Conservation (phyloP, 345 rosid genomes). For the Psidium guajava region DNA sequence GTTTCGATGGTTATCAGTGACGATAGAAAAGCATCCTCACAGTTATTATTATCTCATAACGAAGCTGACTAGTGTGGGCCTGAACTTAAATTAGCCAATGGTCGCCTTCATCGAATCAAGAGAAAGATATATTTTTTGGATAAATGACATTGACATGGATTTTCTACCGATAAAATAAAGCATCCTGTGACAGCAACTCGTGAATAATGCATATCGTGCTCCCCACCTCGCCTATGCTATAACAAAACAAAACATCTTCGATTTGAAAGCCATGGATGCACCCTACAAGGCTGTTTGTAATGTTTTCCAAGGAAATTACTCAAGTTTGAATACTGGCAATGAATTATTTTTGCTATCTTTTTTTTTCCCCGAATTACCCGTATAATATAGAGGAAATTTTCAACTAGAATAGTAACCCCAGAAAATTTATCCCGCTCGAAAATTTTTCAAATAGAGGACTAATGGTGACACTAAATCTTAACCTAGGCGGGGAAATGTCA, state of each 20-base stretch:
- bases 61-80: background rate
- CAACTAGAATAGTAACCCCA: background rate
- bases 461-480: background rate
- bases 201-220: background rate
- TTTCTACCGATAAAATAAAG: background rate
- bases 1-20: background rate
- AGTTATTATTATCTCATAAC: background rate
- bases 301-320: background rate
- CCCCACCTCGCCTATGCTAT: background rate
- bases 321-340: background rate
- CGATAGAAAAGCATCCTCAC: background rate
- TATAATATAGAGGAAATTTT: background rate
- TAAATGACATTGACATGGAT: background rate
- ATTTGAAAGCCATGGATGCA: background rate
- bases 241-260: background rate
- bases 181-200: background rate
- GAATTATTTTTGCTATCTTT: background rate
- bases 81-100: background rate
- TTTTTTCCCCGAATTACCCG: background rate
- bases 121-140: background rate
- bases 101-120: background rate
- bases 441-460: background rate
- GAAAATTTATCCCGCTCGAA: background rate
- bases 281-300: background rate
- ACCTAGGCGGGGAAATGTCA: background rate